Conservation (phyloP, 495 filamentous ascomycete genomes). For the Ascobolus immersus region DNA sequence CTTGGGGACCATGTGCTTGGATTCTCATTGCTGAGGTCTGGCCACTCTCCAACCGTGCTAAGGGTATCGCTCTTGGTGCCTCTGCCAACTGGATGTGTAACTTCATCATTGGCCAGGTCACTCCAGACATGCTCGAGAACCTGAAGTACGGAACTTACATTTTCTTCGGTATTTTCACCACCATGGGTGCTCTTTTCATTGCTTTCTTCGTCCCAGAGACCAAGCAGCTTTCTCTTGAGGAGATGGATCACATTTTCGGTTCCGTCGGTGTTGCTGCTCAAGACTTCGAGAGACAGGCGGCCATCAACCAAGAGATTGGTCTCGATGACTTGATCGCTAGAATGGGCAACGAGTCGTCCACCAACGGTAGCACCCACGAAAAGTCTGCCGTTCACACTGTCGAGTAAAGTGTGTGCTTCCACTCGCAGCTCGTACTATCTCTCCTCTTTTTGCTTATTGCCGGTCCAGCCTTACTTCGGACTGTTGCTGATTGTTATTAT, state of each 20-base stretch:
- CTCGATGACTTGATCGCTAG: no score
- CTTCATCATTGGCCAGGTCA: slow-evolving; percentile 48
- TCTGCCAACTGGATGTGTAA: slow-evolving; percentile 33
- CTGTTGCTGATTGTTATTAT: no score
- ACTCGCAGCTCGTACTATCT: no score
- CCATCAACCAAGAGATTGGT: slow-evolving; percentile 48
- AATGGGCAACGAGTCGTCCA: no score
- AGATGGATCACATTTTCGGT: slow-evolving; percentile 29
- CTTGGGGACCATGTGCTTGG: slow-evolving; percentile 24
- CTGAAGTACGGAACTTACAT: slow-evolving; percentile 60
- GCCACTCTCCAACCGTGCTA: slow-evolving; percentile 46
- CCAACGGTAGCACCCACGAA: no score
- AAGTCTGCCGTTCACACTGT: no score
- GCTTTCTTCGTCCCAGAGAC: slow-evolving; percentile 25
- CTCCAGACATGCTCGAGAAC: slow-evolving; percentile 42
- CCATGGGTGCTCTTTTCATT: slow-evolving; percentile 32
- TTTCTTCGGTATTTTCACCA: slow-evolving; percentile 48
- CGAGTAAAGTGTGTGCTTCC: no score
- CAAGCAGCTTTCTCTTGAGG: slow-evolving; percentile 27
- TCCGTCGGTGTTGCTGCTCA: slow-evolving; percentile 41
- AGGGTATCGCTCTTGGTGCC: slow-evolving; percentile 41
- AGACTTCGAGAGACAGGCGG: slow-evolving; percentile 44
- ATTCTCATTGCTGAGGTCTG: slow-evolving; percentile 49
- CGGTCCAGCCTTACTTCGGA: no score
- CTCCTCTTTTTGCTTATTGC: no score